phyloP scores from a whole-genome alignment of 768 basidiomycete genomes.

The Brasilioporus rufonigricans region DNA sequence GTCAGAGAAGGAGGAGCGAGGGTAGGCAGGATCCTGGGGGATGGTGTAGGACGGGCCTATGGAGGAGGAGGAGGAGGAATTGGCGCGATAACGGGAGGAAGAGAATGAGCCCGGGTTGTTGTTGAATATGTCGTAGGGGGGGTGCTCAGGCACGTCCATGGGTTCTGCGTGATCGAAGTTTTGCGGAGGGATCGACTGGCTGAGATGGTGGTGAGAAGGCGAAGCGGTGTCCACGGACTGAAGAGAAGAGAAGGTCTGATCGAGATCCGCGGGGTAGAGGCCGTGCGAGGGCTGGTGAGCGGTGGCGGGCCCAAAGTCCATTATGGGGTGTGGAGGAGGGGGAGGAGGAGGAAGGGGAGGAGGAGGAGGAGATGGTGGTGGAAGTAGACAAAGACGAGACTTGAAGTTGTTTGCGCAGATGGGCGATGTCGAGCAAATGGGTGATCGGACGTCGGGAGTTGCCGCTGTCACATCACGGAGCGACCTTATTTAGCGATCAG shows the following conservation, averaged over 20 bases:
- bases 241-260: conserved; percentile 51
- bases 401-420: conserved; percentile 27
- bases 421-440: conserved; percentile 38
- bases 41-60: conserved; percentile 55
- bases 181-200: conserved; percentile 36
- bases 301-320: conserved; percentile 49
- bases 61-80: conserved; percentile 72
- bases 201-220: conserved; percentile 37
- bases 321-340: conserved; percentile 36
- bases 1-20: conserved; percentile 59
- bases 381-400: conserved; percentile 36
- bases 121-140: conserved; percentile 64
- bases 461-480: conserved; percentile 43
- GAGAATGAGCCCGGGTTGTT: conserved; percentile 45
- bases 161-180: conserved; percentile 52
- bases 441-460: conserved; percentile 60
- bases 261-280: conserved; percentile 57
- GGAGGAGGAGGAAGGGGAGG: conserved; percentile 30
- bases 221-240: conserved; percentile 39
- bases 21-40: conserved; percentile 55
- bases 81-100: conserved; percentile 67
- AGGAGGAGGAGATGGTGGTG: conserved; percentile 24
- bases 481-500: conserved; percentile 41
- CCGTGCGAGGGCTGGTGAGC: conserved; percentile 36
- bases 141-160: conserved; percentile 56